Percentiles rank a stretch among this genome's conserved stretches.
Evolutionary conservation across 2,329 filamentous ascomycete species (phyloP).

Genomic region (Aspergillus aculeatinus): DNA sequence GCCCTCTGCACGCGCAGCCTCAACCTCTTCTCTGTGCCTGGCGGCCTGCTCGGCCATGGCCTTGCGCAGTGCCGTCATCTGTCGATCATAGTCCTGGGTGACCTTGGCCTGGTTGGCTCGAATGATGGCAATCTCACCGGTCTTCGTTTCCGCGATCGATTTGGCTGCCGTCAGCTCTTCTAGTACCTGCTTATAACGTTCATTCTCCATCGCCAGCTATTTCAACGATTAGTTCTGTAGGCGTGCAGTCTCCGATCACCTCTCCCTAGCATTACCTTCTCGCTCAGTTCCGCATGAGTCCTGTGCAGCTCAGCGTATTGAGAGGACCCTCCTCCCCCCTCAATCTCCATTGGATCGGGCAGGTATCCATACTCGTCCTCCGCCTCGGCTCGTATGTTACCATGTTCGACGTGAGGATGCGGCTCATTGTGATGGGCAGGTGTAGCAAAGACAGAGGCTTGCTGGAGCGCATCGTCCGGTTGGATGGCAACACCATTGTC

Average conservation of each 20-base stretch:
- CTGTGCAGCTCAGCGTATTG: constrained; percentile 12
- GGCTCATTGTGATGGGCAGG: constrained; percentile 7
- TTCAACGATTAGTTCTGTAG: constrained; percentile 11
- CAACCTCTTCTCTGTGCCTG: constrained; percentile 56
- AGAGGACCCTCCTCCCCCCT: constrained; percentile 15
- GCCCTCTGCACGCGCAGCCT: constrained; percentile 54
- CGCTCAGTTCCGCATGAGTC: constrained; percentile 20
- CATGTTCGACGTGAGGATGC: constrained; percentile 17
- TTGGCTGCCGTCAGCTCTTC: constrained; percentile 42
- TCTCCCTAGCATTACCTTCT: constrained; percentile 25
- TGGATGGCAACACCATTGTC: constrained; percentile 31
- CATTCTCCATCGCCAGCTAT: constrained; percentile 42
- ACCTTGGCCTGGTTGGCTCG: constrained; percentile 57
- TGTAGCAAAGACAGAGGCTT: constrained; percentile 12
- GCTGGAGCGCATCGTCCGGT: constrained; percentile 12
- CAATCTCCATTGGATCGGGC: constrained; percentile 19
- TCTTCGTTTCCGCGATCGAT: constrained; percentile 49
- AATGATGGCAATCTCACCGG: constrained; percentile 63
- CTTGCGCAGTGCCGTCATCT: constrained; percentile 54
- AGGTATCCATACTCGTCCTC: constrained; percentile 16
- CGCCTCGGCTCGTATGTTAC: not conserved
- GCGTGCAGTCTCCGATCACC: not conserved
- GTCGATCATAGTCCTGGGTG: constrained; percentile 53
- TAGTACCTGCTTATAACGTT: constrained; percentile 40
- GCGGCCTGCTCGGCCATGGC: constrained; percentile 53